phyloP scores from a whole-genome alignment of 805 yeast genomes.

The Yamadazyma philogaea region DNA sequence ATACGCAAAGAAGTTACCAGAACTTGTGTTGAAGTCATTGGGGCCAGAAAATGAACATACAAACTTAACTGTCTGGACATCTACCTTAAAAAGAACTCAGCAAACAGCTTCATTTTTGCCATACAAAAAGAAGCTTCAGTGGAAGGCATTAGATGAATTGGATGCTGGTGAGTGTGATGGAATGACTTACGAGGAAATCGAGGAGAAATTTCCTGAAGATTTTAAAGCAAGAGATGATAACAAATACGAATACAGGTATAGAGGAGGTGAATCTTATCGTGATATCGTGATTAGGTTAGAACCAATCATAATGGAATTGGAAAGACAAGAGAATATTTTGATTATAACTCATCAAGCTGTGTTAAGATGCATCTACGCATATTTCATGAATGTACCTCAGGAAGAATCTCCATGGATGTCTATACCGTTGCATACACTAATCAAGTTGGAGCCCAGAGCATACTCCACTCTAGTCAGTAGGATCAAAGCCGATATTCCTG shows the following conservation, averaged over 20 bases:
- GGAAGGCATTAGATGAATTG: constrained; percentile 97
- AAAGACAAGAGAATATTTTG: constrained; percentile 91
- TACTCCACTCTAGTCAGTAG: constrained; percentile 84
- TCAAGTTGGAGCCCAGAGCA: constrained; percentile 93
- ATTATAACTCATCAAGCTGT: constrained; percentile 98
- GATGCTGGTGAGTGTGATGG: constrained; percentile 99
- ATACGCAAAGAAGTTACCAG: constrained; percentile 80
- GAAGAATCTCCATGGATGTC: constrained; percentile 99
- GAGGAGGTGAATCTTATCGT: constrained; percentile 96
- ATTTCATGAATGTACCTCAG: constrained; percentile 97
- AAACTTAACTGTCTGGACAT: constrained; percentile 88
- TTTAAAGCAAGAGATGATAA: constrained; percentile 94
- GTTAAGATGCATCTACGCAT: constrained; percentile 91
- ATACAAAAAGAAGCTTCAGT: constrained; percentile 69
- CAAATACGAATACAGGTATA: constrained; percentile 91
- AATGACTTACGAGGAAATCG: constrained; percentile 91
- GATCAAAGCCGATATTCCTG: constrained; percentile 95
- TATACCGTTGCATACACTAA: constrained; percentile 92
- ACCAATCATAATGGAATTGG: constrained; percentile 97
- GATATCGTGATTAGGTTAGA: constrained; percentile 93
- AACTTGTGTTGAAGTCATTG: constrained; percentile 62
- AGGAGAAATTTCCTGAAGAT: constrained; percentile 82
- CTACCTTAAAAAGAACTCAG: constrained; percentile 85
- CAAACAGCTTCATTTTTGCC: constrained; percentile 85
- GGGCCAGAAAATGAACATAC: constrained; percentile 52